Base-by-base conservation (phyloP, 2,329 filamentous ascomycete genomes). In the Penicillium sp. region DNA sequence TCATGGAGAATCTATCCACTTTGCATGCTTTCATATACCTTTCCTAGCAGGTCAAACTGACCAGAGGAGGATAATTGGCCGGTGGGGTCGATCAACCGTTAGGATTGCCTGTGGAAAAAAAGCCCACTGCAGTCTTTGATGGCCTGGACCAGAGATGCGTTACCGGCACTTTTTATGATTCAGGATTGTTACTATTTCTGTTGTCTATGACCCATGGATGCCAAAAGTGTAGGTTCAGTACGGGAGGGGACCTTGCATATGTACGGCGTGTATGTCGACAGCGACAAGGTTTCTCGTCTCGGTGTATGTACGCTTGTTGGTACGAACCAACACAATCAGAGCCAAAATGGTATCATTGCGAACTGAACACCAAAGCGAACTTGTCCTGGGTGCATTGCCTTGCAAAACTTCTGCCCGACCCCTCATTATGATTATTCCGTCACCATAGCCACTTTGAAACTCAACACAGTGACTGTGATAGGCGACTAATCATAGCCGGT, bases 191-290 rank as follows among this genome's bases (percentile, higher is more conserved):
- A 47, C 44, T 47, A 49, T 49, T 49, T 15, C 28, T 4, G 26
- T 30, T 49, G 24, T n/a, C 30, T n/a, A 12, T 10, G 45, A 49
- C 45, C 45, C 44, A 24, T 49, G 45, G 45, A 30, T 28, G 24
- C 15, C 17, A 30, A n/a, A 49, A 17, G 45, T 30, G 24, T 49
- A 49, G 45, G 24, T 30, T 49, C 26, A 15, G 45, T 17, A 30
- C 45, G 15, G 24, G 24, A 49, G 15, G 26, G 45, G 45, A 49
- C 45, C 45, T 49, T 49, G 45, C 45, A 30, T 49, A 49, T 49
- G 45, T 49, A 49, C 45, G 45, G 45, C 24, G 45, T 28, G 17
- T n/a, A n/a, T n/a, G n/a, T 49, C 17, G 35, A 15, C 35, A 15
- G 13, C 17, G 15, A 44, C 19, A 22, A 44, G n/a, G 40, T 44